These are phyloP conservation scores for Abrus precatorius DNA, from an alignment of 306 rosid species.

Conservation along the genomic window DNA sequence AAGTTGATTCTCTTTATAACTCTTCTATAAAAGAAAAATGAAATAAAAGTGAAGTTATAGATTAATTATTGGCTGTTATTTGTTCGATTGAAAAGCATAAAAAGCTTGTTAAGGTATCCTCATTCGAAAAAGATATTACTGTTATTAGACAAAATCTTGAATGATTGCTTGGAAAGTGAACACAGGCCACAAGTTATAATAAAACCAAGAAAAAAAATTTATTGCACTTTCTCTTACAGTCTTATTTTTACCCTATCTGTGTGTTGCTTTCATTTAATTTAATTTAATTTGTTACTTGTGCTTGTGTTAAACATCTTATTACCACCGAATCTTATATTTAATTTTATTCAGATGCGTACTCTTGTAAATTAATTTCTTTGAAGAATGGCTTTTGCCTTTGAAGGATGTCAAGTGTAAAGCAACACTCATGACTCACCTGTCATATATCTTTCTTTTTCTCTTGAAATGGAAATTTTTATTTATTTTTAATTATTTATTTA, in stretches of 20 bases:
- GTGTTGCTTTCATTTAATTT: not conserved
- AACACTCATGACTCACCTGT: not conserved
- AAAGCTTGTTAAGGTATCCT: not conserved
- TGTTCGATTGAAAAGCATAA: too few species aligned
- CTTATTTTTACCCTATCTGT: not conserved
- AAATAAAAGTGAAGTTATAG: too few species aligned
- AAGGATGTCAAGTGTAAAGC: not conserved
- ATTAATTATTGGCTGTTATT: too few species aligned
- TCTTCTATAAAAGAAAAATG: too few species aligned
- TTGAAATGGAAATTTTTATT: too few species aligned
- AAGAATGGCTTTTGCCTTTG: slow-evolving; percentile 6
- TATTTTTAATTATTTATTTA: not conserved
- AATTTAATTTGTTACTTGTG: slow-evolving; percentile 6
- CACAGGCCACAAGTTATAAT: not conserved
- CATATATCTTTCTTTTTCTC: not conserved
- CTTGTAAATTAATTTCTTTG: not conserved
- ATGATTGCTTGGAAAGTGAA: slow-evolving; percentile 20
- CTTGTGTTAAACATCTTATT: not conserved
- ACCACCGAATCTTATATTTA: not conserved
- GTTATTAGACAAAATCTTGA: not conserved
- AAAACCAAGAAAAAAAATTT: not conserved
- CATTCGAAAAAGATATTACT: not conserved
- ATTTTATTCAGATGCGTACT: not conserved
- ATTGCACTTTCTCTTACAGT: slow-evolving; percentile 11
- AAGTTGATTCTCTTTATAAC: too few species aligned